Evolutionary conservation across 495 filamentous ascomycete species (phyloP), one percentile per base, ranked within the genome.

Genomic region (Penicillium paradoxum): DNA sequence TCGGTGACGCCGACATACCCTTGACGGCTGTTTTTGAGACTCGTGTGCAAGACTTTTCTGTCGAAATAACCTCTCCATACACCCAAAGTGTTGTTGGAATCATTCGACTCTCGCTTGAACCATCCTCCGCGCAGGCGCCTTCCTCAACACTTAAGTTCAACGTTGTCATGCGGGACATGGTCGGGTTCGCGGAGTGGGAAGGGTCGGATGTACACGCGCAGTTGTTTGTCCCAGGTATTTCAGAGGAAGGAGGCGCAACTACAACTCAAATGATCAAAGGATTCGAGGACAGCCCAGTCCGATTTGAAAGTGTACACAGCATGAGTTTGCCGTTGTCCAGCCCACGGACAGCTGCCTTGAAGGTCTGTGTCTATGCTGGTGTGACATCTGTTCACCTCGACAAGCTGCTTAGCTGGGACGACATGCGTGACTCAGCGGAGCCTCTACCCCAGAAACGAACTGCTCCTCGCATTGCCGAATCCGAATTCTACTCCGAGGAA

Each of bases 361-460:
- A 95, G 49, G 86, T 97, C n/a, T 89, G 90, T 27, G 86, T 99
- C 51, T 97, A 96, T 64, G 91, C 95, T 24, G 86, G 85, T 57
- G 89, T 96, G 43, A 92, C 88, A 14, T 72, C 84, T 1, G 96
- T 97, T 87, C 93, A 99, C 66, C 80, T 99, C 6, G 93, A 99
- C 64, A 97, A 96, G 69, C 78, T 99, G 32, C 80, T 99, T 4
- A 97, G 95, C 69, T 99, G 93, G 93, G 93, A 99, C 68, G 95
- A 96, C 63, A 96, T 99, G 83, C 81, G 90, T 40, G 92, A 97
- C 62, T 73, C 71, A 29, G 66, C 68, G 6, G 75, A 74, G 22
- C 52, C 59, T 8, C 53, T 60, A 4, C 78, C 83, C 10, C 77
- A 82, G 53, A 83, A 85, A 60, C 76, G 78, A 27, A 87, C 85